Base-by-base conservation (phyloP, 164 flowering plant species). In the Amborella trichopoda region DNA sequence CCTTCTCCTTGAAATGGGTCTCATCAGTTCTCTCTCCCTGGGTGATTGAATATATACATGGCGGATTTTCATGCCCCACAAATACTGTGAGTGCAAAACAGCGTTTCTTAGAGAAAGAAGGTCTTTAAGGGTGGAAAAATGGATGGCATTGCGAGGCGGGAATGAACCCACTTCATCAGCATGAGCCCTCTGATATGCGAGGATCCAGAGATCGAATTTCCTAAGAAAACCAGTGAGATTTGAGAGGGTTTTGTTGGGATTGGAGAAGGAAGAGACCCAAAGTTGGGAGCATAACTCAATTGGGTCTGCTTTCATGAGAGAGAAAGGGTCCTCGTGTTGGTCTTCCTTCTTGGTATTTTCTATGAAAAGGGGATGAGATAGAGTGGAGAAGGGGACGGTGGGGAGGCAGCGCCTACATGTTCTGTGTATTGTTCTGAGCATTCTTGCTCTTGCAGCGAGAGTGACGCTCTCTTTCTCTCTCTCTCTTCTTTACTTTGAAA, bases 161-260 rank as follows among this genome's bases (percentile, higher is more conserved):
- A 84, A 91, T 8, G 86, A 59, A 32, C 94, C 93, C 28, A 87
- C 77, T 34, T 60, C 61, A 28, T 87, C 76, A 38, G 96, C 96
- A 46, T 74, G 71, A 42, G 83, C 59, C 20, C 95, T 83, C 47
- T 91, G 96, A 55, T 87, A 91, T n/a, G 96, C 90, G 28, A 91
- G 59, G 54, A 87, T 72, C 95, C 96, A 91, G 56, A 91, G 69
- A 52, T 91, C 96, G 63, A 84, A 70, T 50, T 87, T 84, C 50
- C 76, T 64, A 48, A 91, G 77, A 62, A 83, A 91, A 37, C 87
- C 89, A 5, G 90, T 71, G 63, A 87, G 87, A 60, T 83, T 82
- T 19, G 72, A 30, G 64, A 80, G 73, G 16, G 83, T 68, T 22
- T 62, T 51, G 45, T 55, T 32, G 0, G 61, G 71, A 22, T 40